Conservation (phyloP, 73 alveolate genomes). For the Vitrella brassicaformis region DNA sequence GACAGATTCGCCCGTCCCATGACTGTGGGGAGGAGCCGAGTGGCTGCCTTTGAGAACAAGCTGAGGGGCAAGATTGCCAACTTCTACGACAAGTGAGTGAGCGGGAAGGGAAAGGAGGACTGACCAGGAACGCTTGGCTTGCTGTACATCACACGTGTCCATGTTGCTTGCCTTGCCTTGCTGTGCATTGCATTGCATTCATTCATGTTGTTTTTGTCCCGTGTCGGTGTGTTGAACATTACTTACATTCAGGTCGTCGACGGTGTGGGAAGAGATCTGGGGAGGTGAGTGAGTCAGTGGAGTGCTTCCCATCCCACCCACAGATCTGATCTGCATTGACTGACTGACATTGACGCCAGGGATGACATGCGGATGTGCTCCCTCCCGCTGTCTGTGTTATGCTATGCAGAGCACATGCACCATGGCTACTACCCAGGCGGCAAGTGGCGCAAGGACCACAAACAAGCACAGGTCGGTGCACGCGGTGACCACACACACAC, state of each 20-base stretch:
- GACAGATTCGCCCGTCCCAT: too few relatives aligned
- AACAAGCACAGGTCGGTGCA: not conserved
- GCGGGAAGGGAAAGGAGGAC: not conserved
- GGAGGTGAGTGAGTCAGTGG: not conserved
- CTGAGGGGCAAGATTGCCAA: too few relatives aligned
- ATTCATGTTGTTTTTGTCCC: not conserved
- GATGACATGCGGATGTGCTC: not conserved
- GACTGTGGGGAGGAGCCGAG: too few relatives aligned
- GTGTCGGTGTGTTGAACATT: too few relatives aligned
- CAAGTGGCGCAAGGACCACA: not conserved
- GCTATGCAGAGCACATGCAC: not conserved
- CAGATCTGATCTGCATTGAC: not conserved
- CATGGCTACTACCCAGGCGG: not conserved
- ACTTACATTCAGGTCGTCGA: not conserved
- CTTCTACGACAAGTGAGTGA: not conserved
- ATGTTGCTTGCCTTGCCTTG: not conserved
- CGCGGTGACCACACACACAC: too few relatives aligned
- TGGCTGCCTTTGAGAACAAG: too few relatives aligned
- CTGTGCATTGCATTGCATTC: not conserved
- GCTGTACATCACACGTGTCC: not conserved
- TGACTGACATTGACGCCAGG: not conserved
- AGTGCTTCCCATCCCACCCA: not conserved
- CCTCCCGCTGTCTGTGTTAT: not conserved
- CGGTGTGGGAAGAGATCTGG: not conserved
- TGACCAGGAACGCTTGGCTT: not conserved